Base-by-base conservation (phyloP, 768 basidiomycete genomes). In the Lyophyllum decastes region DNA sequence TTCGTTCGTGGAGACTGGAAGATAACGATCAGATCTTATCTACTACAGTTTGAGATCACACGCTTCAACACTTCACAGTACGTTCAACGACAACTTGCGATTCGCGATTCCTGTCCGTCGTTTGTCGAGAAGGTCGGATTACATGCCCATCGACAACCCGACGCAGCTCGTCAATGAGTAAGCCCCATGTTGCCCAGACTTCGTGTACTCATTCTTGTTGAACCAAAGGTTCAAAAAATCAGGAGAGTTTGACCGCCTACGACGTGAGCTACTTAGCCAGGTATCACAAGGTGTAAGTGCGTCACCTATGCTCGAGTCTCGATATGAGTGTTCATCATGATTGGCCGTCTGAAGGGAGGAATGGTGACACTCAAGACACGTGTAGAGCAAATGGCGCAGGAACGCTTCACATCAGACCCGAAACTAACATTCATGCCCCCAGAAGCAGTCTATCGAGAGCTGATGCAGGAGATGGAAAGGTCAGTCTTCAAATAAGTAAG, bases 391-490 rank as follows among this genome's bases (percentile, higher is more conserved):
- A 84, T 88, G 41, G 86, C 82, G 16, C 78, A 78, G 30, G 75
- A 85, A 61, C 80, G 82, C 55, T 71, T 90, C 9, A 63, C 71
- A 35, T 78, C 79, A 53, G 86, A 89, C 59, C 76, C 75, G 43
- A 81, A 82, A 60, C 67, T 89, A 46, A 74, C 81, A 14, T 78
- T 79, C 49, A 76, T 79, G 66, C 69, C 82, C 1, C 79, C 79
- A 47, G 86, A 88, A 2, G 70, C 70, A 10, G 72, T 83, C n/a
- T 75, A 83, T 60, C 73, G 79, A 55, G 89, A 90, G 61, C 71
- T 92, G 14, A 79, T 86, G 75, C 87, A 89, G 47, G 88, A 92
- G 65, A 74, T 91, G 26, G 87, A 89, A 69, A 80, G 88, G 89
- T 85, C 52, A 61, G 72, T 61, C 47, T 35, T 51, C 21, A 38